These are phyloP conservation scores for Tetrapisispora fleetii DNA, from an alignment of 805 yeast genomes.

Conservation along the genomic window DNA sequence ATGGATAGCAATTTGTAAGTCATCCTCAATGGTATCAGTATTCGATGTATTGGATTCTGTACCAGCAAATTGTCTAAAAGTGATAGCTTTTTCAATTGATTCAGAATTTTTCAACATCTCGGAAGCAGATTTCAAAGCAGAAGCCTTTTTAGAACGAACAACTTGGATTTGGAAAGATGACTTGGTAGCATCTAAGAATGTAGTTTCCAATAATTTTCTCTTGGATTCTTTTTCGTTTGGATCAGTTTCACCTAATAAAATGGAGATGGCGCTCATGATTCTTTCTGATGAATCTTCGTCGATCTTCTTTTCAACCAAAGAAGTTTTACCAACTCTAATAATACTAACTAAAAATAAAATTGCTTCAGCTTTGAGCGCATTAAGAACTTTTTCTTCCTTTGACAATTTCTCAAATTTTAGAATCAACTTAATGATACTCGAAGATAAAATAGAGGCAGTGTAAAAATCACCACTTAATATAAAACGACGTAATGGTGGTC, in stretches of 20 bases:
- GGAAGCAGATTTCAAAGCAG: slow-evolving; percentile 45
- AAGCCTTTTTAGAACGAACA: slow-evolving; percentile 46
- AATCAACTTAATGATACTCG: slow-evolving; percentile 81
- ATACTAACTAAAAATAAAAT: slow-evolving; percentile 86
- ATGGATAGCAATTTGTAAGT: slow-evolving; percentile 44
- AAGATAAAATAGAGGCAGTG: slow-evolving; percentile 76
- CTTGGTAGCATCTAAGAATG: slow-evolving; percentile 81
- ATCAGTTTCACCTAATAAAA: slow-evolving; percentile 51
- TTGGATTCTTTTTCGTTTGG: slow-evolving; percentile 36
- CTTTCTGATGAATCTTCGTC: slow-evolving; percentile 98
- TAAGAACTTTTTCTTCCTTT: slow-evolving; percentile 45
- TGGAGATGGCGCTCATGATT: slow-evolving; percentile 75
- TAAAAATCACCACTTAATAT: slow-evolving; percentile 84
- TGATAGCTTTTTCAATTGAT: slow-evolving; percentile 68
- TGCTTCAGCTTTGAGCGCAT: slow-evolving; percentile 91
- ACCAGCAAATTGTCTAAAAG: slow-evolving; percentile 67
- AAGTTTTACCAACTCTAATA: slow-evolving; percentile 74
- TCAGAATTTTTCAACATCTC: slow-evolving; percentile 55
- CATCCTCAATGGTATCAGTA: slow-evolving; percentile 45
- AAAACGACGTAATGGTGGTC: slow-evolving; percentile 72
- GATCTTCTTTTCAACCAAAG: slow-evolving; percentile 58
- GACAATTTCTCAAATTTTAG: slow-evolving; percentile 58
- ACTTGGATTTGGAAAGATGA: slow-evolving; percentile 72
- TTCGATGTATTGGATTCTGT: slow-evolving; percentile 30
- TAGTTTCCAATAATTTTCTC: slow-evolving; percentile 38